A percentile compares a stretch with the other conserved stretches of the same genome.
These are phyloP conservation scores for Stephanodiscus triporus DNA, from an alignment of 108 stramenopile genomes.

Conservation along the genomic window DNA sequence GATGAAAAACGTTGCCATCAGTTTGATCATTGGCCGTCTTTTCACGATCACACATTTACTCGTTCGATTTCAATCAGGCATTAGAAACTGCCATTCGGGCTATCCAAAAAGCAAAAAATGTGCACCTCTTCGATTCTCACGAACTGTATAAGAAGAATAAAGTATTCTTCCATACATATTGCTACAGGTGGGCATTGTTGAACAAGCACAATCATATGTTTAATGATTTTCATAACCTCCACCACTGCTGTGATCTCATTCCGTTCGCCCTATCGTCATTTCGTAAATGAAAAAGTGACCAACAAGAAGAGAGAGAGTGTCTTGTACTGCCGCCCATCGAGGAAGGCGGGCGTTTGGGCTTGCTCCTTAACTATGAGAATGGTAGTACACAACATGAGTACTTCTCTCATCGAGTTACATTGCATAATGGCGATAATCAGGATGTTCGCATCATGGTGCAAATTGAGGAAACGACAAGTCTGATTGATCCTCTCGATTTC, in stretches of 20 bases:
- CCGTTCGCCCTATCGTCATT: not conserved
- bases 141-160: slow-evolving; percentile 7
- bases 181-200: slow-evolving; percentile 2
- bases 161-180: slow-evolving; percentile 26
- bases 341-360: slow-evolving; percentile 15
- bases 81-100: slow-evolving; percentile 11
- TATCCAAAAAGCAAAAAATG: slow-evolving; percentile 14
- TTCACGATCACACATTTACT: not conserved
- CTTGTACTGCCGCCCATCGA: slow-evolving; percentile 31
- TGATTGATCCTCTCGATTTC: slow-evolving; percentile 37
- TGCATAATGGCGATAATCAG: slow-evolving; percentile 1
- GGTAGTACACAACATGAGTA: not conserved
- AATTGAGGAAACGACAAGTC: not conserved
- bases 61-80: slow-evolving; percentile 5
- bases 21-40: not conserved
- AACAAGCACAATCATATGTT: not conserved
- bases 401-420: slow-evolving; percentile 24
- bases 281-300: not conserved
- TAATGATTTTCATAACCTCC: not conserved
- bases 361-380: slow-evolving; percentile 20
- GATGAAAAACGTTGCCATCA: not conserved
- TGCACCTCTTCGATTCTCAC: slow-evolving; percentile 15
- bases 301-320: slow-evolving; percentile 8
- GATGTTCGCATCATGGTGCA: slow-evolving; percentile 18
- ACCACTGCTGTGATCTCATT: not conserved